Evolutionary conservation across 805 yeast species (phyloP).

Genomic region (Saccharomycopsis synnaedendra): DNA sequence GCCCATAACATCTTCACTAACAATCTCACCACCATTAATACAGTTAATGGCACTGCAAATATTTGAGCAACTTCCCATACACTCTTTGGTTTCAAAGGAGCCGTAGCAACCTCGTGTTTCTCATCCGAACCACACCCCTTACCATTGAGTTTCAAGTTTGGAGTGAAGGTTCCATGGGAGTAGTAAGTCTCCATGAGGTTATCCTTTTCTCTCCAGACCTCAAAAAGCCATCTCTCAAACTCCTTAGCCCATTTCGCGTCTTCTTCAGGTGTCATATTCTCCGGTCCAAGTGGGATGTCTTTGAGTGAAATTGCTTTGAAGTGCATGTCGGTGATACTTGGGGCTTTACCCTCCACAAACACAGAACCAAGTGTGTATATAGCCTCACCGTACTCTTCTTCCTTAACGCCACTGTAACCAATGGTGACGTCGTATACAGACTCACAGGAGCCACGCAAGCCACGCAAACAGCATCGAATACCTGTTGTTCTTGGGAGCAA

Average conservation of each 20-base stretch:
- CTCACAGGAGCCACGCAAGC: constrained; percentile 40
- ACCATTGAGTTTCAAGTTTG: background rate
- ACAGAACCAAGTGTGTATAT: constrained; percentile 52
- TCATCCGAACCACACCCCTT: background rate
- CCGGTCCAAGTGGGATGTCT: constrained; percentile 53
- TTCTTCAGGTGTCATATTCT: constrained; percentile 31
- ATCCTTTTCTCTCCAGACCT: constrained; percentile 75
- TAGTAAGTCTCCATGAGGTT: constrained; percentile 50
- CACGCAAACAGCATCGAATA: constrained; percentile 49
- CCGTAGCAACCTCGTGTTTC: constrained; percentile 7
- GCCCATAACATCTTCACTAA: background rate
- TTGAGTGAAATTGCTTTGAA: constrained; percentile 43
- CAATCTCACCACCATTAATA: constrained; percentile 7
- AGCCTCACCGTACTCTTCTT: constrained; percentile 66
- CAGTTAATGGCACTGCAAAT: constrained; percentile 9
- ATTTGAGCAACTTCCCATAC: constrained; percentile 5
- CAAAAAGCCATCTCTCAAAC: constrained; percentile 68
- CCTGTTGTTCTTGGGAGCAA: constrained; percentile 83
- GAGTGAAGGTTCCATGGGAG: constrained; percentile 36
- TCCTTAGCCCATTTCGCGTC: constrained; percentile 22
- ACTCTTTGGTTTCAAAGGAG: constrained; percentile 7
- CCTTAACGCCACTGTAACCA: constrained; percentile 63
- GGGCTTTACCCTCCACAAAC: constrained; percentile 63
- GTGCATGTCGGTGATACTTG: constrained; percentile 52
- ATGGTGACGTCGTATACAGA: constrained; percentile 73